Conservation (phyloP, 139 green algal species). For the Dunaliella sp. region DNA sequence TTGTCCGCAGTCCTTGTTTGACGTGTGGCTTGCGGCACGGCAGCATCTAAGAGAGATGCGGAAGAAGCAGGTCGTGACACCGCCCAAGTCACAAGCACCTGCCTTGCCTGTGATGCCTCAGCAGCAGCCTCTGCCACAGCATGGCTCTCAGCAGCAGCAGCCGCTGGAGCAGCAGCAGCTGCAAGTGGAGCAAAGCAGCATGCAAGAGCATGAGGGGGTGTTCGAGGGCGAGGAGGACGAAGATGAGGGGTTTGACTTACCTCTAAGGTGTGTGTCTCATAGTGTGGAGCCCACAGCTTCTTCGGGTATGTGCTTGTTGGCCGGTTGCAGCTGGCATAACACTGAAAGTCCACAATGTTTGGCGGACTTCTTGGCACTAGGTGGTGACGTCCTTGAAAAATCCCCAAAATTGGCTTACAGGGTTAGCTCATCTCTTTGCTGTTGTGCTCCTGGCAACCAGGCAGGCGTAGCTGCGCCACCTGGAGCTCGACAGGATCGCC, state of each 20-base stretch:
- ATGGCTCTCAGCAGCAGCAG: no score
- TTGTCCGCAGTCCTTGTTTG: constrained; percentile 14
- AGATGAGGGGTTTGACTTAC: background rate
- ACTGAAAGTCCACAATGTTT: background rate
- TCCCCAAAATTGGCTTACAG: no score
- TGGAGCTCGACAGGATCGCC: no score
- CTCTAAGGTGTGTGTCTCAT: no score
- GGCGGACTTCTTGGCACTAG: background rate
- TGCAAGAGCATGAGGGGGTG: background rate
- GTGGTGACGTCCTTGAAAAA: no score
- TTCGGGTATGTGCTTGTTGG: background rate
- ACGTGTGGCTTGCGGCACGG: background rate
- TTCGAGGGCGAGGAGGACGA: background rate
- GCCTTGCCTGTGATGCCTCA: no score
- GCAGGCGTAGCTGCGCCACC: no score
- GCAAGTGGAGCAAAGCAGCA: no score
- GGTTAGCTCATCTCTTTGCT: no score
- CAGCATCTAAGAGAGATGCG: background rate
- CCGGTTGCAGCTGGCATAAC: background rate
- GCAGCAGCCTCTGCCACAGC: no score
- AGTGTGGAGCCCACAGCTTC: no score
- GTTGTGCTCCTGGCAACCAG: no score
- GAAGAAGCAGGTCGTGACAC: background rate
- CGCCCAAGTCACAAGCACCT: background rate
- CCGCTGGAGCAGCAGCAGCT: background rate